Base-by-base conservation (phyloP, 306 rosid species). In the Cucumis hystrix region DNA sequence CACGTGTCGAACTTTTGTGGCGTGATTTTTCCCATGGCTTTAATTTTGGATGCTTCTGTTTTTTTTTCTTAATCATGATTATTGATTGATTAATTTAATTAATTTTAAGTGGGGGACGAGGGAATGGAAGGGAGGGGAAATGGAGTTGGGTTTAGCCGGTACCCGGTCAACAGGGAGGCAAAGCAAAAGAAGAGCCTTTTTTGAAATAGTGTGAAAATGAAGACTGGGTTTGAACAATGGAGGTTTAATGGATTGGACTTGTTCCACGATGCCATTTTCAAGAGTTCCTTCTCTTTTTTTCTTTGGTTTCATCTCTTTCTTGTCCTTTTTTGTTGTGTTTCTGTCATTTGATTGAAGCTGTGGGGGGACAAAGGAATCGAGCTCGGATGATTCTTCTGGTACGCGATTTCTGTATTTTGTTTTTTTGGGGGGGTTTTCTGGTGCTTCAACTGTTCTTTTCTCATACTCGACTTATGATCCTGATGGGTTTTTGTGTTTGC, bases 131-230 rank as follows among this genome's bases (percentile, higher is more conserved):
- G 61, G 76, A 61, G 40, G 11, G 54, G 33, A 49, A 70, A 6
- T 41, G 55, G 43, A 54, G 59, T 17, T 21, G 67, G 74, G 66
- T 33, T 65, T 57, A 40, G 80, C 84, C 82, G 82, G 84, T 84
- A 69, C 54, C 82, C 82, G 78, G 87, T 84, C 3, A 40, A 6
- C 15, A 21, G 65, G 56, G 21, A 77, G 56, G 75, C 47, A 74
- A 74, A 72, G n/a, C 39, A 12, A 67, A 77, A 55, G 8, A n/a
- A 18, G 76, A 74, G 56, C 71, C 58, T 80, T 81, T 47, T 71
- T 75, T 77, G 76, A 81, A 69, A 66, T 59, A 79, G 84, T 54
- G 82, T 77, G 84, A 78, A 81, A 72, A 60, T 82, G 79, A 81
- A 58, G 78, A 74, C 84, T 74, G 67, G 70, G 25, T 57, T 65